Conservation (phyloP, 1,284 basidiomycete species). For the Lentinus polychrous region DNA sequence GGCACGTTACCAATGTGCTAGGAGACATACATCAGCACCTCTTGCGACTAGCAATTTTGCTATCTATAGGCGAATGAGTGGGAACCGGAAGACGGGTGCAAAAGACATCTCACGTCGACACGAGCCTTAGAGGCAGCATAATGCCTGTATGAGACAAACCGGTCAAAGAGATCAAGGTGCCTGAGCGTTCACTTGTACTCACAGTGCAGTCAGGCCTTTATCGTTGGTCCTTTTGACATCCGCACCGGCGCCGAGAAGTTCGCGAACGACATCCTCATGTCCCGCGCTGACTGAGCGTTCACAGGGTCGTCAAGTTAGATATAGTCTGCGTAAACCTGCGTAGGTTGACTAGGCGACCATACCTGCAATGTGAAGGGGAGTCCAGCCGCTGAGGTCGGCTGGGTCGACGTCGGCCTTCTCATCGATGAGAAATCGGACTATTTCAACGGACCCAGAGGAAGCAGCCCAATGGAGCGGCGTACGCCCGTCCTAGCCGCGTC, state of each 20-base stretch:
- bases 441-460: constrained; percentile 65
- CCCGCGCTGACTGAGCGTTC: constrained; percentile 67
- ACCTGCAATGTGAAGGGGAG: constrained; percentile 86
- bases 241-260: constrained; percentile 81
- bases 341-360: constrained; percentile 13
- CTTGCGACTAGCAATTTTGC: constrained; percentile 77
- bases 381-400: constrained; percentile 76
- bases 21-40: constrained; percentile 73
- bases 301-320: not conserved
- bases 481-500: constrained; percentile 62
- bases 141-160: constrained; percentile 47
- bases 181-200: constrained; percentile 25
- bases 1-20: not conserved
- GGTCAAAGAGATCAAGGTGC: constrained; percentile 5
- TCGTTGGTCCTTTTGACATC: constrained; percentile 77
- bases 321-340: not conserved
- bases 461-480: constrained; percentile 90
- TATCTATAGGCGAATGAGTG: constrained; percentile 48
- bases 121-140: constrained; percentile 93
- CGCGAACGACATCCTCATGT: constrained; percentile 69
- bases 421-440: constrained; percentile 68
- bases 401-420: constrained; percentile 68
- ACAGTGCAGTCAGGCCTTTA: constrained; percentile 87
- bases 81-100: not conserved
- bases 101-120: constrained; percentile 54